A percentile compares a stretch with the other conserved stretches of the same genome.
phyloP scores from a whole-genome alignment of 108 stramenopile genomes.

The Chaetoceros muelleri region DNA sequence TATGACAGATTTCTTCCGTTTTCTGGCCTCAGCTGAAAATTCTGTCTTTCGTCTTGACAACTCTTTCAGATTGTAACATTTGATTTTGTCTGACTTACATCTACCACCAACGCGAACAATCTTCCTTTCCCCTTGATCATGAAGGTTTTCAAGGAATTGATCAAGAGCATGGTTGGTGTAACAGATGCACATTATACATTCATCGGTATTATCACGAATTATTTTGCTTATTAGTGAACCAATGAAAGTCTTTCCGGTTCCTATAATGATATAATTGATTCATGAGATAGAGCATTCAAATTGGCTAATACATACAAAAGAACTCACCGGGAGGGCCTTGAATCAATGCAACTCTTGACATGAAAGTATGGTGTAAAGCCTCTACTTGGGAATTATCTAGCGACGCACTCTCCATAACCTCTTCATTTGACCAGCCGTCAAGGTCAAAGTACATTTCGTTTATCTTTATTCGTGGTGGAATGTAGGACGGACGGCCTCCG shows the following conservation, averaged over 20 bases:
- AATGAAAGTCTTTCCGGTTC: conserved; percentile 35
- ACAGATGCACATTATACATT: conserved; percentile 48
- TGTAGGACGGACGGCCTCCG: conserved; percentile 10
- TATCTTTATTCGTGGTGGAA: too few species aligned
- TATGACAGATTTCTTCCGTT: conserved; percentile 9
- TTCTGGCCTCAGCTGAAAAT: conserved; percentile 12
- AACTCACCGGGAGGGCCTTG: conserved; percentile 39
- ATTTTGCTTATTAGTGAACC: conserved; percentile 33
- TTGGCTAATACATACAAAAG: background rate
- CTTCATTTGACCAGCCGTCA: conserved; percentile 11
- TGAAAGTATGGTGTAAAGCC: conserved; percentile 21
- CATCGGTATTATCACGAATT: conserved; percentile 30
- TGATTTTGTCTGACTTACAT: conserved; percentile 34
- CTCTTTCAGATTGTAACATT: conserved; percentile 19
- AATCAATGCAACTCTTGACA: conserved; percentile 28
- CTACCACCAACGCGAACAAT: conserved; percentile 60
- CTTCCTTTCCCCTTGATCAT: conserved; percentile 29
- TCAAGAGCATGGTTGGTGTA: conserved; percentile 80
- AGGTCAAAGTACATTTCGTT: conserved; percentile 12
- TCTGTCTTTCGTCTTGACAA: conserved; percentile 11
- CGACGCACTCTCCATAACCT: conserved; percentile 14
- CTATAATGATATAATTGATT: background rate
- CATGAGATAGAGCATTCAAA: background rate
- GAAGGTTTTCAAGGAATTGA: conserved; percentile 57
- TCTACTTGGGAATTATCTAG: conserved; percentile 26